Conservation (phyloP, 2,329 filamentous ascomycete genomes). For the Trichoderma atrobrunneum region DNA sequence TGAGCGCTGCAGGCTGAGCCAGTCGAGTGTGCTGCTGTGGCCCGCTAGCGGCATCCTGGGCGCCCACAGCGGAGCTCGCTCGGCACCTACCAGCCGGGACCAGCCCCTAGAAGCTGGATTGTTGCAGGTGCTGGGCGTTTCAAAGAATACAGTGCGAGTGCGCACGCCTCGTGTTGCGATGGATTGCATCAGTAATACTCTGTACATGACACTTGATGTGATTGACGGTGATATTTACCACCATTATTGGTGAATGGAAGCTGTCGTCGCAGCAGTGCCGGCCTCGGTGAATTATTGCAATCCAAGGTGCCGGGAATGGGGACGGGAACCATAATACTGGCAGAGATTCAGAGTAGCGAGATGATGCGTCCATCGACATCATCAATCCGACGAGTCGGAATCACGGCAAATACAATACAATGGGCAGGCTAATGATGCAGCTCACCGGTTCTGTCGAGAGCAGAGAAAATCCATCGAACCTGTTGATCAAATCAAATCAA, state of each 20-base stretch:
- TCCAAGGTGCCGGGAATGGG: no score
- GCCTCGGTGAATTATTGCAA: neutral
- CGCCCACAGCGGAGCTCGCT: conserved; percentile 12
- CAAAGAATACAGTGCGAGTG: neutral
- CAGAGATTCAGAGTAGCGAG: neutral
- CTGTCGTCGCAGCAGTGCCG: no score
- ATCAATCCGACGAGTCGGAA: neutral
- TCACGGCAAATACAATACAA: neutral
- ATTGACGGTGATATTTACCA: no score
- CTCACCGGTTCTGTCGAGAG: neutral
- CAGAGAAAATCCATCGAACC: no score
- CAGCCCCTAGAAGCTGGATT: neutral
- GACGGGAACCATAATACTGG: no score
- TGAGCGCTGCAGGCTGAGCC: neutral
- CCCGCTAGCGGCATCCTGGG: neutral
- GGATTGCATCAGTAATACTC: neutral
- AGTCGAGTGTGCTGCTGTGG: neutral
- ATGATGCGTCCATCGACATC: neutral
- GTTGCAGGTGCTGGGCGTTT: neutral
- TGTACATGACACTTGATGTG: no score
- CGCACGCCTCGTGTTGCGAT: neutral
- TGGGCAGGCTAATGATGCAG: neutral
- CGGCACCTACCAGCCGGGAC: conserved; percentile 15
- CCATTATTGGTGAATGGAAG: no score
- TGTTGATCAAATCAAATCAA: neutral